These are phyloP conservation scores for Phytophthora pini DNA, from an alignment of 352 stramenopile genomes.

Conservation along the genomic window DNA sequence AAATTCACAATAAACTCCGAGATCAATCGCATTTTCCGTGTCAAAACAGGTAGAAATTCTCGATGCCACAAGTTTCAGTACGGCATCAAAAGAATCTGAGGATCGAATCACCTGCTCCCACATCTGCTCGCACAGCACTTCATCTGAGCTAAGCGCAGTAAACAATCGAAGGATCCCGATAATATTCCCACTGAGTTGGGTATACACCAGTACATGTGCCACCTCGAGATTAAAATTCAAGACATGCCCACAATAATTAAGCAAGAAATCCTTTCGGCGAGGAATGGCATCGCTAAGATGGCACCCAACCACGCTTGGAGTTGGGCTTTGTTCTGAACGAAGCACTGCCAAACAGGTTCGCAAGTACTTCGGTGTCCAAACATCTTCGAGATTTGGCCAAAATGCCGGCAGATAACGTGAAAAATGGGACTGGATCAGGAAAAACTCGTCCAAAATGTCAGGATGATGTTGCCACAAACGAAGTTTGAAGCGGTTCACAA, in stretches of 20 bases:
- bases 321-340: neutral
- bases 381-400: slow-evolving; percentile 16
- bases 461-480: slow-evolving; percentile 22
- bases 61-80: slow-evolving; percentile 8
- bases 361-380: slow-evolving; percentile 24
- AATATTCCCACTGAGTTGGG: slow-evolving; percentile 1
- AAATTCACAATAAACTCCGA: slow-evolving; percentile 28
- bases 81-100: slow-evolving; percentile 1
- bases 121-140: slow-evolving; percentile 22
- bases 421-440: slow-evolving; percentile 21
- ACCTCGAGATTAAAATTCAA: slow-evolving; percentile 15
- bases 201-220: slow-evolving; percentile 1
- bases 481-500: slow-evolving; percentile 27
- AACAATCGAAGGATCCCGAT: slow-evolving; percentile 17
- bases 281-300: slow-evolving; percentile 18
- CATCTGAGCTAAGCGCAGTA: slow-evolving; percentile 9
- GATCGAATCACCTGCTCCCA: slow-evolving; percentile 12
- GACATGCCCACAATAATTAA: slow-evolving; percentile 9
- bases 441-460: slow-evolving; percentile 22
- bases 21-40: neutral
- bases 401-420: slow-evolving; percentile 6
- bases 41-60: slow-evolving; percentile 4
- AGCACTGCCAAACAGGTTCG: slow-evolving; percentile 17
- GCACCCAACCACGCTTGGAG: slow-evolving; percentile 2
- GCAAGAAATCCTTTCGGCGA: slow-evolving; percentile 20